Evolutionary conservation across 345 rosid species (phyloP), one percentile per base, ranked within the genome.

Genomic region (Lumnitzera littorea): DNA sequence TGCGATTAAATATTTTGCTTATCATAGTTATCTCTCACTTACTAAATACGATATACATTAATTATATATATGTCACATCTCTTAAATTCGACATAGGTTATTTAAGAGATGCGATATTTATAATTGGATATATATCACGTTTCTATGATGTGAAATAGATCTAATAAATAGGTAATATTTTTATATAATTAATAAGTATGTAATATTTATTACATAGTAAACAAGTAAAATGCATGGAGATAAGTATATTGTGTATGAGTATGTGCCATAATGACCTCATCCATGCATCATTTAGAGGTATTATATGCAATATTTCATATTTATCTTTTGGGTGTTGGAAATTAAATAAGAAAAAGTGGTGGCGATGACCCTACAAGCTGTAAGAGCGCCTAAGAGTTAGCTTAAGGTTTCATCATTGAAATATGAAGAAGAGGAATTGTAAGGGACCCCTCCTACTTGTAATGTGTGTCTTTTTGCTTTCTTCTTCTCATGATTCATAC

Each of bases 241-340:
- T 9, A 36, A 36, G 43, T 36, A 4, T 9, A 36, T 36, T 1
- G 43, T 36, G 43, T 36, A 36, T 36, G 41, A 57, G 49, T 16
- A 65, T 58, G 24, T 43, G 72, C 66, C 15, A 66, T 53, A 68
- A 63, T 74, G 71, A 70, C 69, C 59, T 70, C 65, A 74, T 62
- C 47, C 23, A 25, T 55, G 52, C 69, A 49, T 70, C 74, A 74
- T 62, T 29, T 14, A 17, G 9, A 15, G 3, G 8, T 15, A 63
- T 36, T 48, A 53, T 55, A 43, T 15, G 17, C 15, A 15, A 5
- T 36, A 36, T 36, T 5, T 5, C 8, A 49, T 46, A 24, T 20
- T 12, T 46, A 14, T 15, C 24, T 7, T 36, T 36, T 36, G 43
- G 43, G 43, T 36, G 43, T 36, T 14, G 46, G 15, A 52, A 55